These are phyloP conservation scores for Chaetomium sp. DNA, from an alignment of 2,329 filamentous ascomycete genomes.

Conservation along the genomic window DNA sequence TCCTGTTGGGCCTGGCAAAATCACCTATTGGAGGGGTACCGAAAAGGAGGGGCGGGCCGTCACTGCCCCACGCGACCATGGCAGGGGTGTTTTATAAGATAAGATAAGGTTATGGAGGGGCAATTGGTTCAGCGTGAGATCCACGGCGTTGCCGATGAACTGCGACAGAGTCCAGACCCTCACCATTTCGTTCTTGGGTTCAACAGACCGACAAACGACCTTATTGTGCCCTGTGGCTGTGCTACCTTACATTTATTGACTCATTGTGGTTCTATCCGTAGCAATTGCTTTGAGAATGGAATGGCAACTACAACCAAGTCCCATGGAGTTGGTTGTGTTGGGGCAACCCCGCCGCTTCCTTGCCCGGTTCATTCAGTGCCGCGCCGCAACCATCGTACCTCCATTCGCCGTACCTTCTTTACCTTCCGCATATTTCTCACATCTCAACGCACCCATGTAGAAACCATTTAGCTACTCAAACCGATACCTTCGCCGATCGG, in stretches of 20 bases:
- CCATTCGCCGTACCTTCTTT: not conserved
- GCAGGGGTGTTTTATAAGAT: slow-evolving; percentile 25
- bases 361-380: no score
- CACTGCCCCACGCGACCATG: slow-evolving; percentile 6
- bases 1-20: slow-evolving; percentile 21
- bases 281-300: not conserved
- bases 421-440: not conserved
- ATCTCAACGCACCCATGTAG: not conserved
- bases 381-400: no score
- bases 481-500: not conserved
- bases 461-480: not conserved
- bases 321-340: not conserved
- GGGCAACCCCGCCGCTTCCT: not conserved
- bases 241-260: not conserved
- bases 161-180: slow-evolving; percentile 13
- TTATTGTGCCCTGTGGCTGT: not conserved
- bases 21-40: slow-evolving; percentile 27
- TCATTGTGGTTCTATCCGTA: not conserved
- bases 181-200: not conserved
- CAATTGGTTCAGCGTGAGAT: not conserved
- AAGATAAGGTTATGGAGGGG: slow-evolving; percentile 17
- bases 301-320: no score
- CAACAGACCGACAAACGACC: not conserved
- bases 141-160: not conserved
- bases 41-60: slow-evolving; percentile 10